Conservation (phyloP, 495 filamentous ascomycete species). For the Staphylotrichum longicolle region DNA sequence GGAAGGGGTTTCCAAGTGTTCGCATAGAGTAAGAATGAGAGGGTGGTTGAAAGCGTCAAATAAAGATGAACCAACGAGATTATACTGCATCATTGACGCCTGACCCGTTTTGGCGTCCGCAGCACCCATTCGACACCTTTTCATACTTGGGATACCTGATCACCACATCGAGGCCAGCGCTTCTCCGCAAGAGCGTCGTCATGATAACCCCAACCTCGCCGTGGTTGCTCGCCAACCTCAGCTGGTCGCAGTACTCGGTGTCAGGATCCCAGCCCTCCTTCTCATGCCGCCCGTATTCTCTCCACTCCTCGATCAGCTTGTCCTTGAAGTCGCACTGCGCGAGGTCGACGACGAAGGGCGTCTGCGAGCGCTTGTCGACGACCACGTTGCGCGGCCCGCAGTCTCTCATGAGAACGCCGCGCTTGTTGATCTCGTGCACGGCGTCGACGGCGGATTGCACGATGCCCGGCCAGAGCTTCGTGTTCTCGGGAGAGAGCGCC, state of each 20-base stretch:
- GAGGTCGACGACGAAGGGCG: not conserved
- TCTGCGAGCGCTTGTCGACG: not conserved
- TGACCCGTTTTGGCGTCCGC: no score
- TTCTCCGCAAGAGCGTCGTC: not conserved
- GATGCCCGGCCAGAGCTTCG: not conserved
- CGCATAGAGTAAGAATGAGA: no score
- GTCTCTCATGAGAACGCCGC: not conserved
- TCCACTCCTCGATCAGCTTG: not conserved
- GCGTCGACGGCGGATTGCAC: slow-evolving; percentile 1
- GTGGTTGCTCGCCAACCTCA: not conserved
- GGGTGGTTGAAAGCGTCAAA: no score
- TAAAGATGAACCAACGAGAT: no score
- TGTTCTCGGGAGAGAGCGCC: not conserved
- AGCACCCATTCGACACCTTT: no score
- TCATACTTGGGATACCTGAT: not conserved
- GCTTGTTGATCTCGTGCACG: not conserved
- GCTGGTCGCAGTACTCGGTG: not conserved
- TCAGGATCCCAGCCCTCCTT: not conserved
- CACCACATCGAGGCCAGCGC: not conserved
- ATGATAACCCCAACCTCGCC: not conserved
- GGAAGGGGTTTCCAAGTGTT: no score
- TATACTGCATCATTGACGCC: no score
- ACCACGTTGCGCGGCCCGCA: not conserved
- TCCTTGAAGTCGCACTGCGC: not conserved
- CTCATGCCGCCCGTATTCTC: not conserved